Conservation (phyloP, 2,329 filamentous ascomycete genomes). For the Ustulina deusta region DNA sequence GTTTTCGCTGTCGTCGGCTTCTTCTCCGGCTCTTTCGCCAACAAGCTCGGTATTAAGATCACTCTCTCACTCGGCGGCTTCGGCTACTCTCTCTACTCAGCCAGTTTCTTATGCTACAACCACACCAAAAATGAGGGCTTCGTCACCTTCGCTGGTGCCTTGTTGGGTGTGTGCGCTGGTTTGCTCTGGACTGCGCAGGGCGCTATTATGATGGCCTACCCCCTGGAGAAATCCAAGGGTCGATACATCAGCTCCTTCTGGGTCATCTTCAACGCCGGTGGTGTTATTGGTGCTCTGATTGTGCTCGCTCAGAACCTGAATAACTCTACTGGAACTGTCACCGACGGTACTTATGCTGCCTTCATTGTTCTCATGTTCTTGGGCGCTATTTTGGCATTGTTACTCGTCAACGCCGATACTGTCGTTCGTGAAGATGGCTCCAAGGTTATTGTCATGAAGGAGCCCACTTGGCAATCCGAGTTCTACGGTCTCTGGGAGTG, state of each 20-base stretch:
- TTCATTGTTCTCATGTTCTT: conserved; percentile 78
- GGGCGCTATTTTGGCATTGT: conserved; percentile 72
- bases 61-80: conserved; percentile 79
- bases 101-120: conserved; percentile 76
- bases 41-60: conserved; percentile 76
- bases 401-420: conserved; percentile 72
- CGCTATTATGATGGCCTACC: conserved; percentile 91
- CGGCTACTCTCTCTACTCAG: conserved; percentile 81
- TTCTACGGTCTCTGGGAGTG: conserved; percentile 75
- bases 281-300: conserved; percentile 84
- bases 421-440: conserved; percentile 78
- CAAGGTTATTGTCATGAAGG: conserved; percentile 79
- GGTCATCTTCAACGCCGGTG: conserved; percentile 94
- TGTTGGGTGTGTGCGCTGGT: conserved; percentile 82
- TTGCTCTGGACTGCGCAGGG: conserved; percentile 86
- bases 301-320: conserved; percentile 80
- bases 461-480: conserved; percentile 80
- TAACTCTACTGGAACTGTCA: conserved; percentile 62
- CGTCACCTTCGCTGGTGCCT: conserved; percentile 79
- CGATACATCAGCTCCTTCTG: conserved; percentile 92
- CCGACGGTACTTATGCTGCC: conserved; percentile 79
- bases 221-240: conserved; percentile 83
- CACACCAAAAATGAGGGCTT: conserved; percentile 77
- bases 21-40: conserved; percentile 81
- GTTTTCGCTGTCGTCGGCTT: conserved; percentile 71